Base-by-base conservation (phyloP, 148 eudicot species). In the Amaranthus cruentus region DNA sequence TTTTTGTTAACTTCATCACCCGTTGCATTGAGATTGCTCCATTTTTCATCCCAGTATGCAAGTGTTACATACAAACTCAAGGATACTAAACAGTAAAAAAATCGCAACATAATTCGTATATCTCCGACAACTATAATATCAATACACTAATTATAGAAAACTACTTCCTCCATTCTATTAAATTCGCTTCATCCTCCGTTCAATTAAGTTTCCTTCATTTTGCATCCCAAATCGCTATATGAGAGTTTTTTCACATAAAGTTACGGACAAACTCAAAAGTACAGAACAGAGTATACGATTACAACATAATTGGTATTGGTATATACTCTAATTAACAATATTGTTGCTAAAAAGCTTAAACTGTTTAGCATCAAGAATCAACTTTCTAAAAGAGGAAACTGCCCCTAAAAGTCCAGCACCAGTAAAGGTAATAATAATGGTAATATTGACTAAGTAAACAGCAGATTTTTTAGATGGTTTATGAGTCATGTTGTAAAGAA, bases 401-500 rank as follows among this genome's bases (percentile, higher is more conserved):
- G 98, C 73, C 4, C 98, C 98, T 76, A 95, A 13, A 18, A 88
- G 56, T 60, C 98, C 97, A 0, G 69, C 96, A 13, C 96, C 83
- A 0, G 96, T 82, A 83, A 95, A 95, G 70, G 84, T 70, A 6
- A 91, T 74, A 38, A 95, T 86, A 63, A 95, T 95, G 3, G 76
- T 58, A 50, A 69, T 21, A 53, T 95, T 95, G 80, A 85, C 67
- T 87, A 83, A 86, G 65, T 86, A 94, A 28, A 62, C 72, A 46
- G 62, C 7, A 4, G 91, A 88, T 38, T 80, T 67, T 79, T 76
- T 90, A 7, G 77, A 56, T 2, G 97, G 97, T 80, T 90, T 88
- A 62, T 75, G 75, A 51, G 93, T 86, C 84, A 87, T 86, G 87
- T 95, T 95, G 84, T 95, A 95, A 63, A 95, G 90, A 75, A 95